phyloP scores from a whole-genome alignment of 176 grass and related monocot genomes.

The Eragrostis nindensis region DNA sequence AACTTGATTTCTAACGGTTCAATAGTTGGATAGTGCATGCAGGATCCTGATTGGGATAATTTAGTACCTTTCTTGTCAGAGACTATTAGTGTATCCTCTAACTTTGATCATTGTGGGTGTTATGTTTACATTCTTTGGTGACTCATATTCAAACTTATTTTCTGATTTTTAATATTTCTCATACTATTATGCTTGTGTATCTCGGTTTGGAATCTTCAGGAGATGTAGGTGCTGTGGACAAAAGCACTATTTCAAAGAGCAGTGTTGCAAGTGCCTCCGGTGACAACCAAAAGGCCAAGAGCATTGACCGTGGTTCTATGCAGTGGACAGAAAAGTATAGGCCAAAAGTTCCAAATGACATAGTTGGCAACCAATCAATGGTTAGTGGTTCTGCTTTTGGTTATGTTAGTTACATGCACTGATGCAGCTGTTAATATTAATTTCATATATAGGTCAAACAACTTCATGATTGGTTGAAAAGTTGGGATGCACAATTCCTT shows the following conservation, averaged over 20 bases:
- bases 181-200: conserved; percentile 36
- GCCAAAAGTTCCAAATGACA: conserved; percentile 93
- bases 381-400: conserved; percentile 49
- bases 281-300: conserved; percentile 59
- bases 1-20: conserved; percentile 36
- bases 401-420: conserved; percentile 38
- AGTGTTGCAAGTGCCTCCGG: conserved; percentile 49
- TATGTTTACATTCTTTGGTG: conserved; percentile 14
- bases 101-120: conserved; percentile 20
- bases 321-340: conserved; percentile 97
- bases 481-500: conserved; percentile 79
- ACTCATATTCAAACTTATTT: conserved; percentile 26
- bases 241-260: conserved; percentile 60
- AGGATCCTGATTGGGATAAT: conserved; percentile 15
- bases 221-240: conserved; percentile 44
- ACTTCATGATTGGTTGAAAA: conserved; percentile 96
- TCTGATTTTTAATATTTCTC: conserved; percentile 13
- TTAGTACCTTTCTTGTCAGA: not conserved
- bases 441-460: conserved; percentile 79
- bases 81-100: conserved; percentile 1
- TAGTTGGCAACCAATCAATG: conserved; percentile 96
- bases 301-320: conserved; percentile 62
- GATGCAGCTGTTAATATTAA: conserved; percentile 24
- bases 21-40: conserved; percentile 16
- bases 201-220: conserved; percentile 51